Conservation (phyloP, 1,139 yeast species). For the Sugiyamaella japonica region DNA sequence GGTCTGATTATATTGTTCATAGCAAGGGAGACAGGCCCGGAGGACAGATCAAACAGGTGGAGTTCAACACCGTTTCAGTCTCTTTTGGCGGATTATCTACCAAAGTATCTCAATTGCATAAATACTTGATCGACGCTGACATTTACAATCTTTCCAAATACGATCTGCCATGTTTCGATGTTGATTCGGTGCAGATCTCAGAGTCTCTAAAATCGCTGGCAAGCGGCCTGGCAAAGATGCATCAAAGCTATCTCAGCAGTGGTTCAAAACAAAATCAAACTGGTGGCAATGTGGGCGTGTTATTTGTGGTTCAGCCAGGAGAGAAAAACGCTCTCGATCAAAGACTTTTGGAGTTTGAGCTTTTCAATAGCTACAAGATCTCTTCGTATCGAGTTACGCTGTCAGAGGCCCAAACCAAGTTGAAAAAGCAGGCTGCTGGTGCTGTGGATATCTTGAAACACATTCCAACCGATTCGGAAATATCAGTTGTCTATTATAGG, state of each 20-base stretch:
- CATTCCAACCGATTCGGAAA: constrained; percentile 60
- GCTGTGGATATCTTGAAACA: constrained; percentile 44
- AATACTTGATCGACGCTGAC: constrained; percentile 43
- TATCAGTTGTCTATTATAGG: constrained; percentile 86
- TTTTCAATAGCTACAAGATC: constrained; percentile 57
- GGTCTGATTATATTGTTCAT: constrained; percentile 88
- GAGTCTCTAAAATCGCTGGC: constrained; percentile 63
- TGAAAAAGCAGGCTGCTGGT: constrained; percentile 34
- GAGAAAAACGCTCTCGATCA: constrained; percentile 94
- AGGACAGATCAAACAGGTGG: constrained; percentile 76
- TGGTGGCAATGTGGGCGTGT: constrained; percentile 52
- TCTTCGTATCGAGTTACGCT: constrained; percentile 66
- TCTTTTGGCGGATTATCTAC: constrained; percentile 91
- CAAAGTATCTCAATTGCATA: constrained; percentile 75
- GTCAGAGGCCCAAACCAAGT: constrained; percentile 53
- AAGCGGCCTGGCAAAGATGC: constrained; percentile 68
- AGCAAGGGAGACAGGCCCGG: constrained; percentile 29
- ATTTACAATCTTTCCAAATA: constrained; percentile 29
- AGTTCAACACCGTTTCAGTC: constrained; percentile 92
- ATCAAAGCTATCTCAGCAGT: constrained; percentile 26
- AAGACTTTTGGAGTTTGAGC: constrained; percentile 71
- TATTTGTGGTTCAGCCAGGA: constrained; percentile 78
- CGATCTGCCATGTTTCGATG: constrained; percentile 31
- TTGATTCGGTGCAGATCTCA: constrained; percentile 63
- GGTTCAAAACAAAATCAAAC: neutral